Base-by-base conservation (phyloP, 768 basidiomycete species). In the Hortiboletus flavorubellus region DNA sequence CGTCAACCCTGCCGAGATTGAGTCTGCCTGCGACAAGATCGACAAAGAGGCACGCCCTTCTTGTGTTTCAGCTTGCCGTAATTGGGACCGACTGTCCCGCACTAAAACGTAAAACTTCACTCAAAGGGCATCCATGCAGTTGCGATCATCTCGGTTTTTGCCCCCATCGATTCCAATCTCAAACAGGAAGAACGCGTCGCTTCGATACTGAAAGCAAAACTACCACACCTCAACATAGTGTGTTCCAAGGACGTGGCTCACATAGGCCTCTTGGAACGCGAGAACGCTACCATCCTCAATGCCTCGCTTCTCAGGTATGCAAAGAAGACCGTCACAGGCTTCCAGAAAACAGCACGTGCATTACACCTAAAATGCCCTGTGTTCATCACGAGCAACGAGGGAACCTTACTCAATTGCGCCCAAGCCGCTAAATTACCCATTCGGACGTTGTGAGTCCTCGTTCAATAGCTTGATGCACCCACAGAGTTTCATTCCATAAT, bases 221-320 rank as follows among this genome's bases (percentile, higher is more conserved):
- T 80, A 37, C 67, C 68, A 9, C 68, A 71, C 45, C 68, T 74
- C 42, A 75, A 82, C 50, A 70, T 85, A 46, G 78, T 83, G 40
- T 78, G 79, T 47, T 80, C 81, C 29, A 78, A 79, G 46, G 78
- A 82, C 50, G 83, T 84, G 40, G 83, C 78, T 8, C 79, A 80
- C 62, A 73, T 84, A 23, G 82, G 83, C 34, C 73, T 86, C 48
- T 68, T 86, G 15, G 82, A 85, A 58, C 77, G 86, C 42, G 86
- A 87, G 64, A 87, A 87, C 52, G 86, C 86, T 0, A 69, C 83
- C 14, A 86, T 87, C 56, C 75, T 86, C 56, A 87, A 87, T 58
- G 84, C 84, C 1, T 81, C 85, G 3, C 78, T 87, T 60, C 74
- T 83, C 35, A 68, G 75, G 31, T 87, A 82, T 65, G 85, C 86